Conservation (phyloP, 495 filamentous ascomycete species). For the Clohesyomyces aquaticus region DNA sequence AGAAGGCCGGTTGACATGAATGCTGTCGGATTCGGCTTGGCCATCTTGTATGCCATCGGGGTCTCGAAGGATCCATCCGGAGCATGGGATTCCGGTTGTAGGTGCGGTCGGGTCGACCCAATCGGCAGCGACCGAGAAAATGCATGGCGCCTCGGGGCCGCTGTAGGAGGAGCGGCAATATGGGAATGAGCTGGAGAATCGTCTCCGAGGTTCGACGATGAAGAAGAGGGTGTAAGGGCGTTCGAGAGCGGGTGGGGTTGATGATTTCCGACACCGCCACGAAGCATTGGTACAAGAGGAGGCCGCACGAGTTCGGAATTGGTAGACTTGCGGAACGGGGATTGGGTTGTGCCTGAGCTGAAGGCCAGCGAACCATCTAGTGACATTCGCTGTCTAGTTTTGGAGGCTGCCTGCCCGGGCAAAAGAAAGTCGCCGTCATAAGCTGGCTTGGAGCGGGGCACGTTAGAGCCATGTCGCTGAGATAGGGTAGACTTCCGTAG, state of each 20-base stretch:
- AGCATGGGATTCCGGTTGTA: constrained; percentile 16
- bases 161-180: constrained; percentile 51
- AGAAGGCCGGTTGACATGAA: constrained; percentile 95
- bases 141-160: constrained; percentile 57
- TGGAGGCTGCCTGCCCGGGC: constrained; percentile 52
- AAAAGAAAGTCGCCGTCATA: constrained; percentile 55
- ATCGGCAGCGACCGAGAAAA: constrained; percentile 83
- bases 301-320: constrained; percentile 25
- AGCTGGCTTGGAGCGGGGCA: constrained; percentile 39
- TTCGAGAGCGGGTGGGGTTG: constrained; percentile 84
- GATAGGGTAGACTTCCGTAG: constrained; percentile 85
- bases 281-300: constrained; percentile 45
- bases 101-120: constrained; percentile 54
- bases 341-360: constrained; percentile 61
- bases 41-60: constrained; percentile 79
- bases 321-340: constrained; percentile 52
- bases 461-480: constrained; percentile 61
- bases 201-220: constrained; percentile 72
- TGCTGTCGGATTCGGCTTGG: constrained; percentile 79
- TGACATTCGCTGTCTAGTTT: constrained; percentile 69
- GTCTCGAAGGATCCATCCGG: constrained; percentile 68
- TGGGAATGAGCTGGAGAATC: constrained; percentile 63
- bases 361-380: constrained; percentile 59
- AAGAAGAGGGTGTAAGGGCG: constrained; percentile 81
- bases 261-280: constrained; percentile 26